Base-by-base conservation (phyloP, 2,329 filamentous ascomycete species). In the Pseudopithomyces chartarum region DNA sequence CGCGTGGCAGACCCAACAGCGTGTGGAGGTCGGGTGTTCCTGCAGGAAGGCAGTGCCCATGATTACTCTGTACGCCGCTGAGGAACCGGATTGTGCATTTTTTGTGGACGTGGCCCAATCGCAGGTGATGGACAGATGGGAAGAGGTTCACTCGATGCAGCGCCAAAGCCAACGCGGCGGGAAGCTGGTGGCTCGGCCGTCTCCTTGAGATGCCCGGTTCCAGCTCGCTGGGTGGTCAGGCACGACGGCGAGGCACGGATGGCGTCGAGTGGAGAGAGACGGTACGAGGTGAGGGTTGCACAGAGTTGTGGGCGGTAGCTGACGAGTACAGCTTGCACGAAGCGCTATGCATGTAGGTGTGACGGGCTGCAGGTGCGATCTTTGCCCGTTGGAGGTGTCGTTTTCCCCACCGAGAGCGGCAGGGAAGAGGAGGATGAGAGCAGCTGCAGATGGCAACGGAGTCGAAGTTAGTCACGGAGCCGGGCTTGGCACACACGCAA, bases 41-140 rank as follows among this genome's bases (percentile, higher is more conserved):
- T 45, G 39, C 40, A 52, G 40, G 49, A 50, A 29, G 34, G 47
- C 47, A 50, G 20, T 50, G 47, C 34, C 47, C 29, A 2, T 50
- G 11, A n/a, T 51, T 52, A 38, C 38, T 44, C 33, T 22, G 49
- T 52, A 23, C 49, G n/a, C 23, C 29, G 22, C 23, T 15, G 23
- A 20, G n/a, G 17, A 42, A 22, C 20, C 32, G 22, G 29, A 23
- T 23, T 33, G 36, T 13, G 17, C 32, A 22, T 40, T 34, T 22
- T 40, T 22, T n/a, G 19, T 15, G 13, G 33, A 39, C 15, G 8
- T 26, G 5, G 32, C 33, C 8, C 32, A 5, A 26, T 45, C 10
- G 11, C 13, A 45, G 11, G 32, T 13, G 26, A n/a, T 52, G 26
- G 15, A 22, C 22, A 6, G 11, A 22, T 17, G 40, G 11, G 6